phyloP scores from a whole-genome alignment of 768 basidiomycete species.

The Trametes meyenii region DNA sequence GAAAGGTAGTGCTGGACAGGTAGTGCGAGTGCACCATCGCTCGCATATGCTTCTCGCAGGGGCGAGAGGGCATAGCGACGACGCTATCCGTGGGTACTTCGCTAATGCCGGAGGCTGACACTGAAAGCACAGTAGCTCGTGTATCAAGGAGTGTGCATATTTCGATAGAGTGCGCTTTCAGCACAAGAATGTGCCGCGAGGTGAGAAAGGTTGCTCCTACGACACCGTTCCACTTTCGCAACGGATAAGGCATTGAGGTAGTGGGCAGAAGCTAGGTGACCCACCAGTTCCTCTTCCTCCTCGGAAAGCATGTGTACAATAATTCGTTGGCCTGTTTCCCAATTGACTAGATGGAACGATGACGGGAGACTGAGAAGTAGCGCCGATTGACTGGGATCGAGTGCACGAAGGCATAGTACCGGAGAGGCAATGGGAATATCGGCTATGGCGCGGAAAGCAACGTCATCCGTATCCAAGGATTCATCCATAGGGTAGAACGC shows the following conservation, averaged over 20 bases:
- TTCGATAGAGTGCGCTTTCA: conserved; percentile 56
- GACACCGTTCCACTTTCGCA: conserved; percentile 44
- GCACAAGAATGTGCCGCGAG: conserved; percentile 49
- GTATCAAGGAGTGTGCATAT: conserved; percentile 36
- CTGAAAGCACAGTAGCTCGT: neutral
- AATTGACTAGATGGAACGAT: conserved; percentile 43
- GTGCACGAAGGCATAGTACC: conserved; percentile 19
- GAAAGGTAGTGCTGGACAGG: conserved; percentile 39
- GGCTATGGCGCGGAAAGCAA: conserved; percentile 1
- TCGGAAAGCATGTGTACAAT: conserved; percentile 29
- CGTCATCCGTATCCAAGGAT: neutral
- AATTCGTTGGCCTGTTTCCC: conserved; percentile 34
- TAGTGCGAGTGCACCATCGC: conserved; percentile 19
- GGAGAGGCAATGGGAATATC: conserved; percentile 17
- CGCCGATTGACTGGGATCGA: conserved; percentile 31
- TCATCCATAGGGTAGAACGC: neutral
- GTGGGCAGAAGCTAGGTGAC: conserved; percentile 9
- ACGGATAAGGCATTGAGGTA: neutral
- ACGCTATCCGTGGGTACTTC: neutral
- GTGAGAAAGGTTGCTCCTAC: conserved; percentile 49
- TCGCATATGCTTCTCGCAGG: neutral
- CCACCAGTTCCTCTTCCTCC: conserved; percentile 39
- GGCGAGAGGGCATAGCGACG: neutral
- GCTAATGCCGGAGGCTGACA: neutral
- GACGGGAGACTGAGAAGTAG: conserved; percentile 34